Conservation (phyloP, 2,329 filamentous ascomycete genomes). For the Cytospora schulzeri region DNA sequence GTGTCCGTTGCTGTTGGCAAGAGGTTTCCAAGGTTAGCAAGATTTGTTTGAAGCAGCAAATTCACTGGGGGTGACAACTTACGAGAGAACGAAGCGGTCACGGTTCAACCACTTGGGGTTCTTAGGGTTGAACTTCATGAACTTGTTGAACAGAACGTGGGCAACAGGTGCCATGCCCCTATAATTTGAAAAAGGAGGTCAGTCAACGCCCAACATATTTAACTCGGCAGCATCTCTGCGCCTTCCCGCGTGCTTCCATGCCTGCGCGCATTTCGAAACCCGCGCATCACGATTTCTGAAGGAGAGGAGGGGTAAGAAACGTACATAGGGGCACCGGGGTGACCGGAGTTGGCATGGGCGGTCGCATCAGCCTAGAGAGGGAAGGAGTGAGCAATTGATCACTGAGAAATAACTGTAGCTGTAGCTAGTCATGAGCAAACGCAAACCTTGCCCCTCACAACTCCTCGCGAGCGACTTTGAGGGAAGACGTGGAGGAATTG, state of each 20-base stretch:
- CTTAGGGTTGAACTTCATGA: constrained; percentile 99
- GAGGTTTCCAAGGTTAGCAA: constrained; percentile 11
- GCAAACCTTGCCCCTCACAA: background rate
- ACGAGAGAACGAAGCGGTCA: constrained; percentile 99
- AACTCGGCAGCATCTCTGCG: background rate
- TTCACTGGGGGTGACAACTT: constrained; percentile 49
- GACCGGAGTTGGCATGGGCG: constrained; percentile 91
- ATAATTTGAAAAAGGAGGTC: background rate
- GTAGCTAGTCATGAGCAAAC: background rate
- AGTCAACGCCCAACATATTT: constrained; percentile 3
- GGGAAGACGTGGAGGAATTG: background rate
- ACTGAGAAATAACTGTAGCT: too few species aligned
- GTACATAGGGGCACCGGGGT: constrained; percentile 96
- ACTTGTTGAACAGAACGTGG: constrained; percentile 98
- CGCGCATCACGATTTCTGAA: constrained; percentile 1
- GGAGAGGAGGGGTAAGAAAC: constrained; percentile 35
- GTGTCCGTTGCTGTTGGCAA: constrained; percentile 79
- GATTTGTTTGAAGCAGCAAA: background rate
- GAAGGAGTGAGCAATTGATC: constrained; percentile 31
- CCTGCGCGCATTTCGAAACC: background rate
- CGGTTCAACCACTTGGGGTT: constrained; percentile 97
- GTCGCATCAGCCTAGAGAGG: constrained; percentile 88
- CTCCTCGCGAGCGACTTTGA: background rate
- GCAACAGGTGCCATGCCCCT: constrained; percentile 88
- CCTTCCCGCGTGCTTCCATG: background rate